Percentiles rank a stretch among this genome's conserved stretches.
These are phyloP conservation scores for Blepharisma stoltei DNA, from an alignment of 73 alveolate species.

Conservation along the genomic window DNA sequence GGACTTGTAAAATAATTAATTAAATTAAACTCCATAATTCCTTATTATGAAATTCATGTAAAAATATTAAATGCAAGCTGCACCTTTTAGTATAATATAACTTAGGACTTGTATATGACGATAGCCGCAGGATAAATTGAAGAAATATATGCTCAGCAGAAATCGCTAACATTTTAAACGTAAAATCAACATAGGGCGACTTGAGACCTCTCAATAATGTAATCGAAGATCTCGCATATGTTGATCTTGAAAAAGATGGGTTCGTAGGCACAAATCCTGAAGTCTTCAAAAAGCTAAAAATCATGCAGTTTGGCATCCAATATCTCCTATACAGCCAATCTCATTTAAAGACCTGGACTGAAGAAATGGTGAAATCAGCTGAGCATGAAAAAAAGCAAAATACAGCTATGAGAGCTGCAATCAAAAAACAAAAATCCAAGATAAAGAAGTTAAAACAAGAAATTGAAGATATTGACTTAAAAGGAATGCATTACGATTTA, in stretches of 20 bases:
- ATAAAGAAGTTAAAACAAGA: not conserved
- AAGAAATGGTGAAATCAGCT: not conserved
- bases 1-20: no score
- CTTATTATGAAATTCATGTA: no score
- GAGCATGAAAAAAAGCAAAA: constrained; percentile 19
- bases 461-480: constrained; percentile 15
- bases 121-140: not conserved
- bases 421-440: not conserved
- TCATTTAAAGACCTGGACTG: not conserved
- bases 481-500: not conserved
- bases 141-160: not conserved
- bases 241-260: constrained; percentile 10
- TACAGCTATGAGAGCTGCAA: not conserved
- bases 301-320: constrained; percentile 13
- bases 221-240: constrained; percentile 22
- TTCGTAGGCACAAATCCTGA: constrained; percentile 16
- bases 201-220: constrained; percentile 8
- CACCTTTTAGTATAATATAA: constrained; percentile 22
- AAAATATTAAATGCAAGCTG: no score
- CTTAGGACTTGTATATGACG: not conserved
- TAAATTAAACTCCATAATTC: no score
- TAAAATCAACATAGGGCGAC: constrained; percentile 1
- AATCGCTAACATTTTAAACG: not conserved
- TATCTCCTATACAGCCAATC: not conserved
- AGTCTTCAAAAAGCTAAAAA: constrained; percentile 6